Conservation (phyloP, 2,329 filamentous ascomycete species). For the Seiridium unicorne region DNA sequence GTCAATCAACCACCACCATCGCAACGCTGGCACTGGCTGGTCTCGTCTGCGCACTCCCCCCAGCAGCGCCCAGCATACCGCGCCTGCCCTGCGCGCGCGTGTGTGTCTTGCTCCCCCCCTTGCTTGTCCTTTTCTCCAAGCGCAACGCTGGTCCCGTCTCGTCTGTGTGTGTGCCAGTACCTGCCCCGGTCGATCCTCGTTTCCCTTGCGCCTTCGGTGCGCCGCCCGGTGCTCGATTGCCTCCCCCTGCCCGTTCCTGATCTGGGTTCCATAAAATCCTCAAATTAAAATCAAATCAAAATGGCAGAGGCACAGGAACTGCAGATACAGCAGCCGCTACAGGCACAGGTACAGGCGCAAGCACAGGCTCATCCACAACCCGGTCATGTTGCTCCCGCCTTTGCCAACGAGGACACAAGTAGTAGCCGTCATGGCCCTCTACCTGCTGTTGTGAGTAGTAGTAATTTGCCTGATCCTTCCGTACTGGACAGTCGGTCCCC, state of each 20-base stretch:
- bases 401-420: constrained; percentile 21
- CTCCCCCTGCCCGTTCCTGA: constrained; percentile 28
- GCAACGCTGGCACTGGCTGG: neutral
- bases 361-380: constrained; percentile 1
- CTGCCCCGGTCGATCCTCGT: constrained; percentile 27
- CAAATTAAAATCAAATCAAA: constrained; percentile 36
- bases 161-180: constrained; percentile 14
- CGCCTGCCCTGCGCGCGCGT: constrained; percentile 3
- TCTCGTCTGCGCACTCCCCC: too few species aligned
- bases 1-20: neutral
- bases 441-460: constrained; percentile 7
- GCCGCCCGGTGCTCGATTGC: constrained; percentile 9
- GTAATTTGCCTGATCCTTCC: neutral
- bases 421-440: constrained; percentile 8
- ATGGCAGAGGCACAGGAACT: constrained; percentile 33
- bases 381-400: constrained; percentile 24
- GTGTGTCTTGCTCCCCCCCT: neutral
- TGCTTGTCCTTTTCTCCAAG: neutral
- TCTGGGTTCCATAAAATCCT: constrained; percentile 29
- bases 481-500: constrained; percentile 10
- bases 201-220: constrained; percentile 24
- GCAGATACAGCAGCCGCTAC: constrained; percentile 10
- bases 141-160: too few species aligned
- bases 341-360: constrained; percentile 7
- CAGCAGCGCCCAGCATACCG: neutral